Conservation (phyloP, 1,284 basidiomycete genomes). For the Apiotrichum porosum region DNA sequence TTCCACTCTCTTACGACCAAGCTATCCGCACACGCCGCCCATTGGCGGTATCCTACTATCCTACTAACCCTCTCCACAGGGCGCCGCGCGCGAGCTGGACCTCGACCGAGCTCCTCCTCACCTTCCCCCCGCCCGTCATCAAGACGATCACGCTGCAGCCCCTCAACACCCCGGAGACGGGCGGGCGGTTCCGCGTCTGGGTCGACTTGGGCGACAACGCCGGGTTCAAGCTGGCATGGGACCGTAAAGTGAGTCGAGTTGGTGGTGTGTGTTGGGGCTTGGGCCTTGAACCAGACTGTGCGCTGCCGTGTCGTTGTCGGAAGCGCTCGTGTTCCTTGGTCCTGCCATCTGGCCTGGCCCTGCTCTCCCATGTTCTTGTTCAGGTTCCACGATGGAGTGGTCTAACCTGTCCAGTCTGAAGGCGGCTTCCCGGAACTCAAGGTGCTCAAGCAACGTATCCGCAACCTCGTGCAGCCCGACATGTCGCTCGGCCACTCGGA, state of each 20-base stretch:
- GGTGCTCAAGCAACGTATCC: conserved; percentile 74
- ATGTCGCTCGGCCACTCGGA: conserved; percentile 80
- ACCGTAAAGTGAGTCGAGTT: conserved; percentile 45
- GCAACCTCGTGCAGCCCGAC: conserved; percentile 72
- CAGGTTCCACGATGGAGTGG: no score
- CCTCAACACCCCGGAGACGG: conserved; percentile 70
- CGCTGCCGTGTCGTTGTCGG: no score
- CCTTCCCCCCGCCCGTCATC: conserved; percentile 71
- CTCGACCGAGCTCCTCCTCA: conserved; percentile 80
- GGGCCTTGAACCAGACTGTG: no score
- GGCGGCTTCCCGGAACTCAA: conserved; percentile 76
- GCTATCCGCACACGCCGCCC: no score
- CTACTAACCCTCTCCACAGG: conserved; percentile 23
- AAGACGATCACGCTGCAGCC: conserved; percentile 67
- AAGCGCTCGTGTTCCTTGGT: no score
- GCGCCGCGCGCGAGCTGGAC: conserved; percentile 71
- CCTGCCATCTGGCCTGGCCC: no score
- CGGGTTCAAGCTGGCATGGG: conserved; percentile 46
- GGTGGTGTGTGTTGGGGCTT: no score
- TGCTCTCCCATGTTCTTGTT: no score
- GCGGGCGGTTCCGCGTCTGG: conserved; percentile 84
- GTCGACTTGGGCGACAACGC: conserved; percentile 51
- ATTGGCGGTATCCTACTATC: background rate
- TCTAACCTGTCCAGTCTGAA: no score
- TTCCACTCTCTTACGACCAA: no score